Evolutionary conservation across 805 yeast genomes (phyloP).

Genomic region (Tetrapisispora pingtungensis): DNA sequence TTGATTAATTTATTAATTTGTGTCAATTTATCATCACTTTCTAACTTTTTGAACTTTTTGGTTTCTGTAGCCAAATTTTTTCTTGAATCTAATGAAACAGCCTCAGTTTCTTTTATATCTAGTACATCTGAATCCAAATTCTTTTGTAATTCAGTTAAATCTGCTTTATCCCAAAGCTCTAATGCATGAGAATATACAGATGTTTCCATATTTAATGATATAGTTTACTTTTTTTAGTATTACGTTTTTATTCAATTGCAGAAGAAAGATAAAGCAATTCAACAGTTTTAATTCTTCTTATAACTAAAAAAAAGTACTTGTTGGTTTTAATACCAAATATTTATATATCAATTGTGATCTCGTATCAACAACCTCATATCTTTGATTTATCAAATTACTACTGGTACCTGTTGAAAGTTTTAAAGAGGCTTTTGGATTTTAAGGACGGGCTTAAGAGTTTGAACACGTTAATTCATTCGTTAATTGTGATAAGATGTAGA

Average conservation of each 20-base stretch:
- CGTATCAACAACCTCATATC: too few species aligned
- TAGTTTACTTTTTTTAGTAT: neutral
- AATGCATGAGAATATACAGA: conserved; percentile 40
- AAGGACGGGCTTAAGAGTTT: neutral
- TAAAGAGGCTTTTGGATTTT: neutral
- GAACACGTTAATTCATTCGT: neutral
- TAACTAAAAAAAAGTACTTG: too few species aligned
- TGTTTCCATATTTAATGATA: conserved; percentile 14
- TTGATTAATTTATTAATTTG: conserved; percentile 41
- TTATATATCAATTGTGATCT: too few species aligned
- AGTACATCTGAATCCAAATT: conserved; percentile 66
- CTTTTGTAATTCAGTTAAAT: conserved; percentile 59
- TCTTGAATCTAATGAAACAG: conserved; percentile 55
- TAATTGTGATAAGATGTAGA: neutral
- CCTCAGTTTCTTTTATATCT: conserved; percentile 61
- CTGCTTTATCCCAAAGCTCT: conserved; percentile 66
- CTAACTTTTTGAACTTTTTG: conserved; percentile 62
- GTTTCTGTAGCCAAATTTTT: conserved; percentile 74
- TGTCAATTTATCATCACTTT: conserved; percentile 47
- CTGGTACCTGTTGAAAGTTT: neutral
- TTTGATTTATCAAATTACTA: too few species aligned
- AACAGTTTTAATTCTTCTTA: too few species aligned
- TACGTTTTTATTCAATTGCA: too few species aligned
- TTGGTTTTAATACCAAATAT: too few species aligned
- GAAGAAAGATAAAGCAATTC: too few species aligned